phyloP scores from a whole-genome alignment of 2,329 filamentous ascomycete species.

The Pseudonectria buxi region DNA sequence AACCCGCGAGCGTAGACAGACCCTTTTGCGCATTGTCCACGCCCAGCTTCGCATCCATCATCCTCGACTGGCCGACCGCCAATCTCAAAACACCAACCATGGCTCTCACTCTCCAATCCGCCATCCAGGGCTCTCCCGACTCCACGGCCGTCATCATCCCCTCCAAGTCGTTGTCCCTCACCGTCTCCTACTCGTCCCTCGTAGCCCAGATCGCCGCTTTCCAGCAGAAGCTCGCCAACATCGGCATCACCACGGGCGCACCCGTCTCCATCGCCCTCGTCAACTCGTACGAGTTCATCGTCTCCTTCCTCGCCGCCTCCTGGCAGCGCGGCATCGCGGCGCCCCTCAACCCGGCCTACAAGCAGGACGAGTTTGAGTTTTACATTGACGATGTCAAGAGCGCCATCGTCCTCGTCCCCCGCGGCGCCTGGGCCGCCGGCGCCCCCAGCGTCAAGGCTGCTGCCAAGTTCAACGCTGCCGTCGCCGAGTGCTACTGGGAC shows the following conservation, averaged over 20 bases:
- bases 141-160: conserved; percentile 66
- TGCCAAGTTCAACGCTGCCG: conserved; percentile 71
- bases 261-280: conserved; percentile 77
- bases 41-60: too few species aligned
- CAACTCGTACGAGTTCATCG: conserved; percentile 84
- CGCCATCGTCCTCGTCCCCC: conserved; percentile 68
- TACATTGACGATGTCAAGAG: conserved; percentile 85
- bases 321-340: conserved; percentile 80
- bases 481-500: conserved; percentile 82
- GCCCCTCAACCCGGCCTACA: conserved; percentile 82
- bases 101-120: conserved; percentile 42
- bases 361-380: conserved; percentile 85
- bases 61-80: conserved; percentile 1
- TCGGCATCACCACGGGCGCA: conserved; percentile 62
- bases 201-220: conserved; percentile 60
- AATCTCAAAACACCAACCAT: conserved; percentile 17
- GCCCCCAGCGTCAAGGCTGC: conserved; percentile 71
- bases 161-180: conserved; percentile 52
- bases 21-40: too few species aligned
- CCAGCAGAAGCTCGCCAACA: conserved; percentile 68
- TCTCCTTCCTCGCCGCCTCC: conserved; percentile 78
- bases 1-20: not conserved
- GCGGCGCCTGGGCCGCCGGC: conserved; percentile 58
- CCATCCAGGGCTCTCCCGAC: conserved; percentile 39
- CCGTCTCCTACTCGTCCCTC: conserved; percentile 64